Conservation (phyloP, 306 rosid species). For the Delonix regia region DNA sequence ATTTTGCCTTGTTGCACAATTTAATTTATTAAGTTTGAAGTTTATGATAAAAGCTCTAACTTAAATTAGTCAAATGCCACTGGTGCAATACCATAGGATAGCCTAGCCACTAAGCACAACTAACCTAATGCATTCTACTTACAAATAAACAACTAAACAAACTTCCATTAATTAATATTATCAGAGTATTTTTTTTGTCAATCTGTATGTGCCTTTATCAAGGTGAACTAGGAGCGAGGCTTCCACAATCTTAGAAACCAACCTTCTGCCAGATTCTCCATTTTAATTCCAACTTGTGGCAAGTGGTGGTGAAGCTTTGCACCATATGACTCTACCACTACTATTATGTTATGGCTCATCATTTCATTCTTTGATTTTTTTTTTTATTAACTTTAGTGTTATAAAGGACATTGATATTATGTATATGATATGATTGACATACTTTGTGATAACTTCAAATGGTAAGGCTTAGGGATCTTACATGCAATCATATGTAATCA, state of each 20-base stretch:
- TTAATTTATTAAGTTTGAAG: not conserved
- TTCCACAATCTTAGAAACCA: conserved; percentile 38
- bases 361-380: not conserved
- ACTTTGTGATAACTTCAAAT: conserved; percentile 33
- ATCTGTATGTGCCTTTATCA: not conserved
- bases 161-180: not conserved
- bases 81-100: not conserved
- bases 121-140: not conserved
- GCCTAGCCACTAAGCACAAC: not conserved
- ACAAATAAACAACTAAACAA: not conserved
- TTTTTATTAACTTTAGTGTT: not conserved
- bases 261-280: conserved; percentile 32
- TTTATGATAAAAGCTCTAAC: not conserved
- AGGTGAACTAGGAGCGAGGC: not conserved
- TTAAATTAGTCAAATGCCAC: not conserved
- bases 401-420: not conserved
- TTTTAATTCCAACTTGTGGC: not conserved
- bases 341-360: not conserved
- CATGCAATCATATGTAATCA: conserved; percentile 25
- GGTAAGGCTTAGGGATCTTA: conserved; percentile 32
- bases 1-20: not conserved
- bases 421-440: not conserved
- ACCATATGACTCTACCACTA: not conserved
- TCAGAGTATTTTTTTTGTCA: not conserved
- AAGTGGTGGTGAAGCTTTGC: not conserved